A percentile compares a stretch with the other conserved stretches of the same genome.
These are phyloP conservation scores for Lonicera japonica DNA, from an alignment of 129 eudicot species.

Conservation along the genomic window DNA sequence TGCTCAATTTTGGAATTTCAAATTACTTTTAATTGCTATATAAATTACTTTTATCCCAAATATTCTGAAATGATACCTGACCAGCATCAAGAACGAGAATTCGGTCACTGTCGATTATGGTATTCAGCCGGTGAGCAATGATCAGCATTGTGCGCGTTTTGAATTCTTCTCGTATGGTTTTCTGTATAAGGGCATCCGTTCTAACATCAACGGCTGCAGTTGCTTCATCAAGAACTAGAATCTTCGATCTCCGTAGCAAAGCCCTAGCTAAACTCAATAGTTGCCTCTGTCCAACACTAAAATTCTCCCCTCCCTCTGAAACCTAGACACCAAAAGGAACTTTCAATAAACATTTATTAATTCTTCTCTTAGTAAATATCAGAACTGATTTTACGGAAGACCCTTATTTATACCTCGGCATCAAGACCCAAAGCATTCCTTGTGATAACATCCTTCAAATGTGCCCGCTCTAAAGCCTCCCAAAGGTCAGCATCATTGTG, in stretches of 20 bases:
- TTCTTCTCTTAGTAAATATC: no score
- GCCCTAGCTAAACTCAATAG: conserved; percentile 90
- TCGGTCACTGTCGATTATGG: conserved; percentile 85
- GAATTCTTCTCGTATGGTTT: conserved; percentile 92
- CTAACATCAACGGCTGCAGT: conserved; percentile 98
- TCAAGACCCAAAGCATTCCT: conserved; percentile 84
- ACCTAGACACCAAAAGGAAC: conserved; percentile 34
- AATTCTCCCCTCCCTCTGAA: conserved; percentile 92
- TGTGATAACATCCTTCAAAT: conserved; percentile 77
- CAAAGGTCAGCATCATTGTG: conserved; percentile 93
- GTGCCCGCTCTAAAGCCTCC: conserved; percentile 96
- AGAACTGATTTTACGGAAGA: no score
- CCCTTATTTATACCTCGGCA: conserved; percentile 60
- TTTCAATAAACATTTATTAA: no score
- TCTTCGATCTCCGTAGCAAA: conserved; percentile 84
- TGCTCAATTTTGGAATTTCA: no score
- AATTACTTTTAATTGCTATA: no score
- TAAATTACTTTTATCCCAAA: not conserved
- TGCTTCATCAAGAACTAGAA: conserved; percentile 99
- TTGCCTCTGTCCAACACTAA: conserved; percentile 97
- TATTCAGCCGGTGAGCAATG: conserved; percentile 92
- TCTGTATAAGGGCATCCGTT: conserved; percentile 96
- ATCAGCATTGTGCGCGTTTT: conserved; percentile 94
- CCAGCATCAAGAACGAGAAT: conserved; percentile 92
- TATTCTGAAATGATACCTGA: conserved; percentile 36